A percentile compares a stretch with the other conserved stretches of the same genome.
These are phyloP conservation scores for Ambrosiella cleistominuta DNA, from an alignment of 2,329 filamentous ascomycete species.

Conservation along the genomic window DNA sequence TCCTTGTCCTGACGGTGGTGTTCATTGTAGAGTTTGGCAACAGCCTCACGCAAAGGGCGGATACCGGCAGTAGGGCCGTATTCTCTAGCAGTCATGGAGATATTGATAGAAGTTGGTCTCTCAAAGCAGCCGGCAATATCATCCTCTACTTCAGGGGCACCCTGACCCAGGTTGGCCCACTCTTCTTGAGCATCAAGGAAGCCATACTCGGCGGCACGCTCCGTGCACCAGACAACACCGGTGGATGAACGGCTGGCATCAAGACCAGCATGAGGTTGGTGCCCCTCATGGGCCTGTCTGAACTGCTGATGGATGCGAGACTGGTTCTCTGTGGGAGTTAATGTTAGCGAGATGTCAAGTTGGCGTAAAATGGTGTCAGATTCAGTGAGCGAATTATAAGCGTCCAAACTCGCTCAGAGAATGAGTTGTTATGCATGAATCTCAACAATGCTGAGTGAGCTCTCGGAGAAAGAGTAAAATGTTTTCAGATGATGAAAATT, in stretches of 20 bases:
- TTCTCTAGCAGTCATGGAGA: conserved; percentile 63
- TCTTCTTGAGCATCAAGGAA: conserved; percentile 62
- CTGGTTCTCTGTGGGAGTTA: conserved; percentile 42
- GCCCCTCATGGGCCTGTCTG: conserved; percentile 75
- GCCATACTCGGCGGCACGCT: conserved; percentile 76
- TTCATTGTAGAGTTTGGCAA: conserved; percentile 83
- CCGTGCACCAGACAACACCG: conserved; percentile 84
- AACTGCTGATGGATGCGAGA: conserved; percentile 82
- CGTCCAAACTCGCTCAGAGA: too few species aligned
- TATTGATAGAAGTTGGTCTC: conserved; percentile 60
- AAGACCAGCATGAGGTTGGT: conserved; percentile 77
- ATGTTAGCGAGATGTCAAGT: not conserved
- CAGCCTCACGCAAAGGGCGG: conserved; percentile 72
- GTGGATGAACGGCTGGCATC: conserved; percentile 78
- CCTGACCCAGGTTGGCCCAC: conserved; percentile 91
- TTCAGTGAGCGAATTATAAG: not conserved
- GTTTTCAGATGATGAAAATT: not conserved
- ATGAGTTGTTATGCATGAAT: not conserved
- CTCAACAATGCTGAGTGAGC: not conserved
- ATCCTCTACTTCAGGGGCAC: conserved; percentile 83
- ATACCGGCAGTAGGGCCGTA: conserved; percentile 92
- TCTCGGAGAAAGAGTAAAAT: not conserved
- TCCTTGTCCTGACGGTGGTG: conserved; percentile 76
- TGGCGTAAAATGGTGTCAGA: not conserved
- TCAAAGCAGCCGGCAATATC: conserved; percentile 81